Base-by-base conservation (phyloP, 345 rosid species). In the Gossypium longicalyx region DNA sequence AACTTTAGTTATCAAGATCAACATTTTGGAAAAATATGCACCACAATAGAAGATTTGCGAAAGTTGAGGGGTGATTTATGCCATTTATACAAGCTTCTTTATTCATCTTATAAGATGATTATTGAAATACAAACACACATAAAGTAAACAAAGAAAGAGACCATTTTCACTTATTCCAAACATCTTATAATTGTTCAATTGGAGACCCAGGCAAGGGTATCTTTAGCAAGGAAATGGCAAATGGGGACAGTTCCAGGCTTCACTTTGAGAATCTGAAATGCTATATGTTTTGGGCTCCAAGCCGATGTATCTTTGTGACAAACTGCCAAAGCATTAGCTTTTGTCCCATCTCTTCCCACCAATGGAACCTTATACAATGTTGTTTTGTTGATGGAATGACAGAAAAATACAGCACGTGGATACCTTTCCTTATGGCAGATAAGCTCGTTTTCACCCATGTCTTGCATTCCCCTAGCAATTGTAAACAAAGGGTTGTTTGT, bases 221-320 rank as follows among this genome's bases (percentile, higher is more conserved):
- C 56, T 16, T 8, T 15, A 8, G 1, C n/a, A 52, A 53, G 62
- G 23, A 70, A 70, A 12, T 70, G 74, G 19, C 74, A 71, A 17
- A 71, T 11, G 16, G 74, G 74, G 2, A 54, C 74, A 0, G 52
- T 34, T 17, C 62, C 74, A 1, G 63, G 64, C 29, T 71, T 71
- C 19, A 71, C 49, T 10, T 71, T 41, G 3, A 71, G 62, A 29
- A 54, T 2, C 12, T 11, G 17, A 29, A 54, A 54, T 0, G 74
- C 49, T 6, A 19, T 1, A 27, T 71, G 63, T 1, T 54, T 34
- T 0, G 74, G 74, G 63, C 56, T 54, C 74, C 74, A 71, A n/a
- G 49, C 16, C 1, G 51, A 71, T 16, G 74, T 71, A 34, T 54
- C 74, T 19, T 71, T 71, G n/a, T 71, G 63, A 2, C 63, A 54